Percentiles rank a stretch among this genome's conserved stretches.
Conservation (phyloP, 352 stramenopile genomes). For the Globisporangium solare region DNA sequence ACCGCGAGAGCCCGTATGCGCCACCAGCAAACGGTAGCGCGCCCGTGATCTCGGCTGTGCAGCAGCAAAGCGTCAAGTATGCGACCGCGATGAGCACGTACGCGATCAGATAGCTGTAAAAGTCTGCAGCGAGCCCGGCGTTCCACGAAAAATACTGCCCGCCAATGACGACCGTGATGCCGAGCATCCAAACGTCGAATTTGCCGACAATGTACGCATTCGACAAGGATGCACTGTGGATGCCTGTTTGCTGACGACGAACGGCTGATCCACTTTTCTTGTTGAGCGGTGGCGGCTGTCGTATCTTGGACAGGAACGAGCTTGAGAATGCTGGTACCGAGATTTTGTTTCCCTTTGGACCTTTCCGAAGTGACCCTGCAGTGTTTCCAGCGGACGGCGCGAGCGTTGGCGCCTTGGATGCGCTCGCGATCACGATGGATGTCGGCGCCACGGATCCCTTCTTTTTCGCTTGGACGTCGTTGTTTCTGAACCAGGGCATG, state of each 20-base stretch:
- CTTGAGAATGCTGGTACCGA: background rate
- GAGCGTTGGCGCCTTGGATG: background rate
- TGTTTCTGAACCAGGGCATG: background rate
- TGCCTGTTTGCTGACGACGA: background rate
- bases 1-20: conserved; percentile 28
- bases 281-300: background rate
- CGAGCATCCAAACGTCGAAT: conserved; percentile 22
- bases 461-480: background rate
- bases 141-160: conserved; percentile 44
- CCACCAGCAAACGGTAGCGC: conserved; percentile 28
- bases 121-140: conserved; percentile 19
- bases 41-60: conserved; percentile 27
- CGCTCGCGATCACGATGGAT: conserved; percentile 3
- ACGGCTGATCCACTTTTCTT: background rate
- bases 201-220: conserved; percentile 2
- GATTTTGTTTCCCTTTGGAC: background rate
- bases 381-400: background rate
- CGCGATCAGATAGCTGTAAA: conserved; percentile 26
- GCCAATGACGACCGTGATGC: conserved; percentile 35
- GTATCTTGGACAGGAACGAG: conserved; percentile 2
- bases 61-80: conserved; percentile 29
- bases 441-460: background rate
- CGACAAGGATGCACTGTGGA: background rate
- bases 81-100: conserved; percentile 21
- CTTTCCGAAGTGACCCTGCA: no score